These are phyloP conservation scores for Pichia paraexigua DNA, from an alignment of 805 yeast genomes.

Conservation along the genomic window DNA sequence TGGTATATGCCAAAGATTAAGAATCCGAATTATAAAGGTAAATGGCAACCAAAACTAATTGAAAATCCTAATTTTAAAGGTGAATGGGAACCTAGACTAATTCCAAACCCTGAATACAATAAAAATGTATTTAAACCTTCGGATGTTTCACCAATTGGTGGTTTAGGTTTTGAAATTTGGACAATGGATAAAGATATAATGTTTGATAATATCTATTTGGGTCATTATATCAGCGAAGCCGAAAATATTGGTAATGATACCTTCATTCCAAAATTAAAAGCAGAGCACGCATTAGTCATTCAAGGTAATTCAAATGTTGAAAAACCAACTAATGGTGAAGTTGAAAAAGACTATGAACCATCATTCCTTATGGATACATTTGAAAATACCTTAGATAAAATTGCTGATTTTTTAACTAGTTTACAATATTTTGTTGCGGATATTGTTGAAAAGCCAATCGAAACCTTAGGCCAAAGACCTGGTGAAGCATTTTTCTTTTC, in stretches of 20 bases:
- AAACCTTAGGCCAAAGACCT: constrained; percentile 39
- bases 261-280: constrained; percentile 43
- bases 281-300: constrained; percentile 41
- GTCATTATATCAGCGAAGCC: constrained; percentile 79
- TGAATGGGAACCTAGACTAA: constrained; percentile 59
- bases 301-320: constrained; percentile 37
- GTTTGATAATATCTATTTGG: constrained; percentile 80
- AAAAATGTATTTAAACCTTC: constrained; percentile 45
- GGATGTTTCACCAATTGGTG: constrained; percentile 56
- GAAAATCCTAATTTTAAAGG: constrained; percentile 76
- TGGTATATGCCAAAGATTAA: constrained; percentile 64
- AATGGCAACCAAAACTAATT: constrained; percentile 64
- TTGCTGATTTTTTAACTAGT: constrained; percentile 13
- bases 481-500: constrained; percentile 43
- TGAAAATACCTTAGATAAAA: constrained; percentile 11
- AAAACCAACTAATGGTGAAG: constrained; percentile 29
- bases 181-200: constrained; percentile 67
- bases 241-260: constrained; percentile 76
- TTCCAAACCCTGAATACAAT: constrained; percentile 62
- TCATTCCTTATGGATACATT: constrained; percentile 11
- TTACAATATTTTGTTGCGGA: constrained; percentile 25
- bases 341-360: constrained; percentile 13
- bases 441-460: constrained; percentile 37
- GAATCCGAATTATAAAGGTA: constrained; percentile 69
- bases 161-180: constrained; percentile 86